These are phyloP conservation scores for Talaromyces wortmannii DNA, from an alignment of 495 filamentous ascomycete species.

Conservation along the genomic window DNA sequence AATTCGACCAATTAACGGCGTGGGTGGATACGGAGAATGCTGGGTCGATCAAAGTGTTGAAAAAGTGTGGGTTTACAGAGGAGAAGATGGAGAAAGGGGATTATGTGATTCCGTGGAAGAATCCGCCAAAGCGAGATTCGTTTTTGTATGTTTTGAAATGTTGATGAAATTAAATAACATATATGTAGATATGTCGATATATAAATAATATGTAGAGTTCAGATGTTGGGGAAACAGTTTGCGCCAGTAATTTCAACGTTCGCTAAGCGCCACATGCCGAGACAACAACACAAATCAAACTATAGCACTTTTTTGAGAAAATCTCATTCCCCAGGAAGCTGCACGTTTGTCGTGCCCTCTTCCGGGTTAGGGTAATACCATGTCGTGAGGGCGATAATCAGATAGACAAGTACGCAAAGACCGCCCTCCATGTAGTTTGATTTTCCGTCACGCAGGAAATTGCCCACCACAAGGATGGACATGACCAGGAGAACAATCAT, in stretches of 20 bases:
- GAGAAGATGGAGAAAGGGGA: slow-evolving; percentile 10
- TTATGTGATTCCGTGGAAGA: slow-evolving; percentile 15
- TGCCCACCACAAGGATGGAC: slow-evolving; percentile 78
- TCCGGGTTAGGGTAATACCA: slow-evolving; percentile 42
- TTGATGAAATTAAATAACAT: background rate
- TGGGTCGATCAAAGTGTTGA: slow-evolving; percentile 12
- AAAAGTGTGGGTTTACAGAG: slow-evolving; percentile 13
- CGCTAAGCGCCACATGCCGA: background rate
- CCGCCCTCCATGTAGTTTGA: slow-evolving; percentile 76
- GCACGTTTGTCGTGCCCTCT: slow-evolving; percentile 14
- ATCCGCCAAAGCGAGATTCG: slow-evolving; percentile 4
- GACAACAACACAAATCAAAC: background rate
- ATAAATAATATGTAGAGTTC: background rate
- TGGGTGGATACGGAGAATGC: slow-evolving; percentile 12
- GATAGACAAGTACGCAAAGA: slow-evolving; percentile 57
- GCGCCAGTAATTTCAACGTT: too few species aligned
- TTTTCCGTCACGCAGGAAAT: slow-evolving; percentile 73
- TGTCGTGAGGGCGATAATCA: slow-evolving; percentile 47
- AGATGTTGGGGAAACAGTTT: background rate
- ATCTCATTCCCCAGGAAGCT: background rate
- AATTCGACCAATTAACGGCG: slow-evolving; percentile 11
- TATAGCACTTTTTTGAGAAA: background rate
- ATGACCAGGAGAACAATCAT: slow-evolving; percentile 83
- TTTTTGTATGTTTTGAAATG: background rate
- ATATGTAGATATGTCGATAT: background rate